Conservation (phyloP, 2,329 filamentous ascomycete genomes). For the Byssoonygena ceratinophila region DNA sequence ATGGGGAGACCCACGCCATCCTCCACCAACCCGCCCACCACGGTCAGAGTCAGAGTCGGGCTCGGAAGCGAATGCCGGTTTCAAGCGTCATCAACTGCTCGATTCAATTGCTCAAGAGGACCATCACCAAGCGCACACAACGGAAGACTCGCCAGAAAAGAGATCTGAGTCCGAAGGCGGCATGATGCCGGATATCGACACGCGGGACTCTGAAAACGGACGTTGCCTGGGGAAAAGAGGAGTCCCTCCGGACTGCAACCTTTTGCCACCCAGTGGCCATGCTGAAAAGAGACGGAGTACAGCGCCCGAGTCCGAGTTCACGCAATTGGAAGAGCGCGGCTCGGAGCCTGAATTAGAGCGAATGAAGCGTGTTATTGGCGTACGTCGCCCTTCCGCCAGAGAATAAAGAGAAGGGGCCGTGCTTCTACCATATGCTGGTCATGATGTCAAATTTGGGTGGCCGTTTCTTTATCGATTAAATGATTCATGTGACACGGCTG, state of each 20-base stretch:
- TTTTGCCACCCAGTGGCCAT: too few species aligned
- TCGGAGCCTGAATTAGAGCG: not conserved
- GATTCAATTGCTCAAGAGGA: not conserved
- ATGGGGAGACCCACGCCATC: constrained; percentile 7
- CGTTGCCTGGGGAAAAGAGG: too few species aligned
- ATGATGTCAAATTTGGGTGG: too few species aligned
- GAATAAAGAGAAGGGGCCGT: too few species aligned
- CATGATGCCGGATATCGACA: not conserved
- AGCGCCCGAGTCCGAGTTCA: not conserved
- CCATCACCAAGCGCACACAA: not conserved
- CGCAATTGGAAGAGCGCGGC: not conserved
- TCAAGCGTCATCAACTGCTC: not conserved
- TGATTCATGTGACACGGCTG: too few species aligned
- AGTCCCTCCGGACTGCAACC: too few species aligned
- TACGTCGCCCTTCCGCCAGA: constrained; percentile 1
- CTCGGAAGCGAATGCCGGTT: not conserved
- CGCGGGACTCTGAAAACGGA: too few species aligned
- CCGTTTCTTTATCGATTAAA: too few species aligned
- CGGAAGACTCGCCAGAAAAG: not conserved
- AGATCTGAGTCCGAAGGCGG: not conserved
- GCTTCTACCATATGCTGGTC: too few species aligned
- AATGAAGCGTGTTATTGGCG: not conserved
- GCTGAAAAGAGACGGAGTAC: too few species aligned
- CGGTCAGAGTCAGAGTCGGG: not conserved
- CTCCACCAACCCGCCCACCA: not conserved